These are phyloP conservation scores for Pulchroboletus neoregius DNA, from an alignment of 1,284 basidiomycete genomes.

Conservation along the genomic window DNA sequence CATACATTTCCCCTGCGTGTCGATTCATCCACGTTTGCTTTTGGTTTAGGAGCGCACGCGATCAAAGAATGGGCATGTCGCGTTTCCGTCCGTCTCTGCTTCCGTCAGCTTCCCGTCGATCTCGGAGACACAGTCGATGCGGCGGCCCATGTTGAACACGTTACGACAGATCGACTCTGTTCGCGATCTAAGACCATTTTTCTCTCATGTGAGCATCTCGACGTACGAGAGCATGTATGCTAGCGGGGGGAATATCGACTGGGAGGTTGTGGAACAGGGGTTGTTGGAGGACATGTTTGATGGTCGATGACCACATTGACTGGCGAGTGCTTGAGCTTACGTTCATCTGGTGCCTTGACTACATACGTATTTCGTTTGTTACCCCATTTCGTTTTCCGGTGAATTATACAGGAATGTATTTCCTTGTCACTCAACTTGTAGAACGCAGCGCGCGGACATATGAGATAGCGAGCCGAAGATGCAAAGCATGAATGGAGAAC, in stretches of 20 bases:
- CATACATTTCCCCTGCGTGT: background rate
- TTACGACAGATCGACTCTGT: constrained; percentile 76
- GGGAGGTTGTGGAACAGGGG: constrained; percentile 79
- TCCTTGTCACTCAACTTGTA: background rate
- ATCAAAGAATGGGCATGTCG: constrained; percentile 24
- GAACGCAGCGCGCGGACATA: background rate
- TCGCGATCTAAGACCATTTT: constrained; percentile 80
- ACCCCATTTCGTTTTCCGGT: background rate
- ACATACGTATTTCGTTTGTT: background rate
- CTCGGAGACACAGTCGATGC: constrained; percentile 43
- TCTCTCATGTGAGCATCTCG: constrained; percentile 81
- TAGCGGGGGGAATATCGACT: constrained; percentile 76
- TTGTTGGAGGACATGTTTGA: constrained; percentile 88
- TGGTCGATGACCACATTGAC: constrained; percentile 38
- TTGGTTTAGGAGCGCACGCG: constrained; percentile 24
- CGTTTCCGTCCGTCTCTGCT: constrained; percentile 20
- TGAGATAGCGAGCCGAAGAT: constrained; percentile 1
- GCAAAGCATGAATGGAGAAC: constrained; percentile 2
- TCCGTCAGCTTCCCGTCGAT: constrained; percentile 28
- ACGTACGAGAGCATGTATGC: constrained; percentile 89
- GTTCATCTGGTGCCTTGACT: background rate
- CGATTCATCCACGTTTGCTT: background rate
- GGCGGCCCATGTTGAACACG: constrained; percentile 68
- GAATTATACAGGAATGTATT: constrained; percentile 7
- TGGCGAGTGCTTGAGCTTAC: background rate